A percentile compares a stretch with the other conserved stretches of the same genome.
Evolutionary conservation across 2,329 filamentous ascomycete species (phyloP).

Genomic region (Arthrobotrys iridis): DNA sequence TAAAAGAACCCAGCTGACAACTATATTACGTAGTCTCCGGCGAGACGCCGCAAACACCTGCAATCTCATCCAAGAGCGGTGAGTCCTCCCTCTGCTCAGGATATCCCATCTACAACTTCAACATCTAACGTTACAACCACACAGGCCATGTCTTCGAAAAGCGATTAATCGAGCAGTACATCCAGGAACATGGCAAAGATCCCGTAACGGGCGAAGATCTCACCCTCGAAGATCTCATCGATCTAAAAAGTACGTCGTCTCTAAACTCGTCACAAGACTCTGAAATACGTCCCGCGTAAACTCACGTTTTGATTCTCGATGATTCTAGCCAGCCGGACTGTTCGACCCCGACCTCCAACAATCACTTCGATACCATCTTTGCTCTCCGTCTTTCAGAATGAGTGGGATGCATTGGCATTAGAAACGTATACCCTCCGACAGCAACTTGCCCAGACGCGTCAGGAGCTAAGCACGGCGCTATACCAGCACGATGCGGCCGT

Average conservation of each 20-base stretch:
- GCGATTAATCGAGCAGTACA: slow-evolving; percentile 92
- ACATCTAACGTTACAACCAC: slow-evolving; percentile 62
- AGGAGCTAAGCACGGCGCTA: slow-evolving; percentile 90
- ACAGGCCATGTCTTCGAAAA: slow-evolving; percentile 79
- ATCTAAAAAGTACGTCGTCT: slow-evolving; percentile 72
- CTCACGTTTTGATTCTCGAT: not conserved
- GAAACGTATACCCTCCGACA: slow-evolving; percentile 92
- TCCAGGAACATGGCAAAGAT: slow-evolving; percentile 91
- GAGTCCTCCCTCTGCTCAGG: slow-evolving; percentile 48
- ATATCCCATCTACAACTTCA: slow-evolving; percentile 66
- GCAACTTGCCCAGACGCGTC: slow-evolving; percentile 85
- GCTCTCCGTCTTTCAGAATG: slow-evolving; percentile 93
- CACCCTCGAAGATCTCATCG: slow-evolving; percentile 82
- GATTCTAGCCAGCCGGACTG: slow-evolving; percentile 73
- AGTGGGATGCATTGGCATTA: slow-evolving; percentile 93
- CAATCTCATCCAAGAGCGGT: slow-evolving; percentile 92
- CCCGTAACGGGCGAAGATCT: slow-evolving; percentile 89
- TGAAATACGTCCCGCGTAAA: not conserved
- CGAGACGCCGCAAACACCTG: slow-evolving; percentile 92
- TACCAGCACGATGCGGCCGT: slow-evolving; percentile 99
- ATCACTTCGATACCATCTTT: slow-evolving; percentile 96
- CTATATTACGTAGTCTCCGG: slow-evolving; percentile 76
- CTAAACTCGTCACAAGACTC: not conserved
- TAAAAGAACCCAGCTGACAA: not conserved
- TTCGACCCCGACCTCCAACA: slow-evolving; percentile 88